Conservation (phyloP, 768 basidiomycete genomes). For the Suillus fuscotomentosus region DNA sequence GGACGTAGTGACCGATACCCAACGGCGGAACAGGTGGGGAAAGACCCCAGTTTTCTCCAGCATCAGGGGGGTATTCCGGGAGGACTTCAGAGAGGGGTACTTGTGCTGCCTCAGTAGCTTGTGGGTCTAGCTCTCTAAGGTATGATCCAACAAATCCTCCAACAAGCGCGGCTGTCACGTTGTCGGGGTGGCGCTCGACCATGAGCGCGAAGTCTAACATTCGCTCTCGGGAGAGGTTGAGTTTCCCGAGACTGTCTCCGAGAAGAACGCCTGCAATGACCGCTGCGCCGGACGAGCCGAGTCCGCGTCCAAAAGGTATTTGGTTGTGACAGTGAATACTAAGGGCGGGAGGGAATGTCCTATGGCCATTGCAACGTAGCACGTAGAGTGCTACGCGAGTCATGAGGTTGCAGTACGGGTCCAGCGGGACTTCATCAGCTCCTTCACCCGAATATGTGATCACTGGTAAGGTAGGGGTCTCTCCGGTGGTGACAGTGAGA, state of each 20-base stretch:
- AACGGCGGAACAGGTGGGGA: constrained; percentile 83
- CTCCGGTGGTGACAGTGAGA: constrained; percentile 56
- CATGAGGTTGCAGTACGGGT: constrained; percentile 94
- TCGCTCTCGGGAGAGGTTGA: constrained; percentile 66
- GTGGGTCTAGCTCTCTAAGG: constrained; percentile 82
- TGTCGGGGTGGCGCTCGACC: constrained; percentile 99
- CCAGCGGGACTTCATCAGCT: constrained; percentile 85
- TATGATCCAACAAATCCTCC: constrained; percentile 98
- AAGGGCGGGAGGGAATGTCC: constrained; percentile 74
- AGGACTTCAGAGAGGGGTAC: constrained; percentile 95
- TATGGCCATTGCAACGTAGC: constrained; percentile 81
- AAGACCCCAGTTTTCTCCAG: constrained; percentile 87
- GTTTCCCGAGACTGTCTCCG: constrained; percentile 76
- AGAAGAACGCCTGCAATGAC: constrained; percentile 96
- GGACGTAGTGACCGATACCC: constrained; percentile 93
- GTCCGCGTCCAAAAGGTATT: constrained; percentile 96
- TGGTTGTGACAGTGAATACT: constrained; percentile 81
- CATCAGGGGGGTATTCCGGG: constrained; percentile 93
- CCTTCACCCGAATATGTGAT: constrained; percentile 89
- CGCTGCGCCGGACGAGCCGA: constrained; percentile 98
- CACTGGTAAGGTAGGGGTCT: constrained; percentile 45
- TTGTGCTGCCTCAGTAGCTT: constrained; percentile 78
- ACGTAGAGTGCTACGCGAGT: constrained; percentile 98
- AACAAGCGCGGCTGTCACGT: constrained; percentile 95
- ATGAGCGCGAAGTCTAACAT: constrained; percentile 96